These are phyloP conservation scores for Toxoplasma gondii DNA, from an alignment of 169 alveolate genomes.

Conservation along the genomic window DNA sequence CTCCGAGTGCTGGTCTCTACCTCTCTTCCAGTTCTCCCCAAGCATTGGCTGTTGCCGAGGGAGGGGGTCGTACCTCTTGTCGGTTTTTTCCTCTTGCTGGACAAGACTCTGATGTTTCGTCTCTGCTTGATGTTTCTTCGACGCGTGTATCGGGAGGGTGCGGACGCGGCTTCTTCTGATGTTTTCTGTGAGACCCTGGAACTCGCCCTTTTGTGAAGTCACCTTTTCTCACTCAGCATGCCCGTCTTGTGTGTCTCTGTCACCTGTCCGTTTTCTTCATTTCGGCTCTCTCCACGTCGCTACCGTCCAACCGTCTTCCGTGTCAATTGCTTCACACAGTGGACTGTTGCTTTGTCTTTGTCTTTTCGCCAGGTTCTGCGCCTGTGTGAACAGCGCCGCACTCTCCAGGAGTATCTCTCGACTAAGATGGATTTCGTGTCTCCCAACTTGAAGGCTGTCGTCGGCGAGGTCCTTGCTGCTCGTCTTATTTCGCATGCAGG, in stretches of 20 bases:
- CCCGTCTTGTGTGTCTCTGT: too few species aligned
- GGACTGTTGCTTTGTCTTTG: not conserved
- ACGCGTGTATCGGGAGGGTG: too few species aligned
- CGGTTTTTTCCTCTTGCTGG: not conserved
- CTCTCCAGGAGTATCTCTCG: conserved; percentile 82
- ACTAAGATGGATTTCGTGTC: conserved; percentile 95
- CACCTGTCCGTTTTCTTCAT: not conserved
- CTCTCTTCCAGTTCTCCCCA: too few species aligned
- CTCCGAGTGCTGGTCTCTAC: too few species aligned
- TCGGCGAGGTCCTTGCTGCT: conserved; percentile 99
- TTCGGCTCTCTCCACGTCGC: not conserved
- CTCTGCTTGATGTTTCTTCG: too few species aligned
- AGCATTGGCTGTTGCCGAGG: too few species aligned
- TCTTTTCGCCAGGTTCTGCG: conserved; percentile 52
- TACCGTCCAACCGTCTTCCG: not conserved
- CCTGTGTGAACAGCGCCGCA: conserved; percentile 61
- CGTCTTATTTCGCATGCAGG: conserved; percentile 99
- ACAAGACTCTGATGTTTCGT: too few species aligned
- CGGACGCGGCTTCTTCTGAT: too few species aligned
- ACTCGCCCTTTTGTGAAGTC: too few species aligned
- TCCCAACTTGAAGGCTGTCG: conserved; percentile 96
- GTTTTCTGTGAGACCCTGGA: too few species aligned
- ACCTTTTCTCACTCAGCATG: too few species aligned
- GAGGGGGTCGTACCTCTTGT: too few species aligned
- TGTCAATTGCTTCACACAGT: not conserved